These are phyloP conservation scores for Apostasia ramifera DNA, from an alignment of 106 monocot species.

Conservation along the genomic window DNA sequence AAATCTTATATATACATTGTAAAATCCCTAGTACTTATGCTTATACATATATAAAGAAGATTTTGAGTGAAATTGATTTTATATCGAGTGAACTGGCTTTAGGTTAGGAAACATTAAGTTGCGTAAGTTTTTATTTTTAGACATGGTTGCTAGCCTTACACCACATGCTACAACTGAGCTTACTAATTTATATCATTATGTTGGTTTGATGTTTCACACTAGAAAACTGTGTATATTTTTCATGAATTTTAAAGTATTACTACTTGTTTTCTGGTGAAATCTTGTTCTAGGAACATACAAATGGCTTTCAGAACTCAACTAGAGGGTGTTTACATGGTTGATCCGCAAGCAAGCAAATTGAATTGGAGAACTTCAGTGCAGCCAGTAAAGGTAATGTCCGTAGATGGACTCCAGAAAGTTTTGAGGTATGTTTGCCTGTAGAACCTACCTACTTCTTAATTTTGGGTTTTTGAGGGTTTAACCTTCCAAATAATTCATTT, in stretches of 20 bases:
- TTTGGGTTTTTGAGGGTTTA: too few species aligned
- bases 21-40: too few species aligned
- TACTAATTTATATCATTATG: not conserved
- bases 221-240: not conserved
- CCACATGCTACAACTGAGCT: too few species aligned
- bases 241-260: not conserved
- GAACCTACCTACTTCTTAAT: too few species aligned
- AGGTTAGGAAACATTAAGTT: too few species aligned
- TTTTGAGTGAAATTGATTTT: too few species aligned
- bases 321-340: constrained; percentile 76
- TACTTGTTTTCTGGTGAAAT: not conserved
- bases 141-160: too few species aligned
- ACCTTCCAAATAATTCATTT: too few species aligned
- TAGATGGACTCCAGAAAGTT: constrained; percentile 79
- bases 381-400: constrained; percentile 64
- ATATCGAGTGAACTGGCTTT: too few species aligned
- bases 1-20: too few species aligned
- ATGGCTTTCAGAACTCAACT: constrained; percentile 38
- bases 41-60: too few species aligned
- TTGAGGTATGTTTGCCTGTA: constrained; percentile 48
- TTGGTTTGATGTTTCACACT: not conserved
- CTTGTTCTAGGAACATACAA: constrained; percentile 54
- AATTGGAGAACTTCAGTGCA: constrained; percentile 31
- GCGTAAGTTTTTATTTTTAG: too few species aligned
- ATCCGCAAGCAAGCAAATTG: constrained; percentile 41